Conservation (phyloP, 768 basidiomycete species). For the Tephrocybe sp. region DNA sequence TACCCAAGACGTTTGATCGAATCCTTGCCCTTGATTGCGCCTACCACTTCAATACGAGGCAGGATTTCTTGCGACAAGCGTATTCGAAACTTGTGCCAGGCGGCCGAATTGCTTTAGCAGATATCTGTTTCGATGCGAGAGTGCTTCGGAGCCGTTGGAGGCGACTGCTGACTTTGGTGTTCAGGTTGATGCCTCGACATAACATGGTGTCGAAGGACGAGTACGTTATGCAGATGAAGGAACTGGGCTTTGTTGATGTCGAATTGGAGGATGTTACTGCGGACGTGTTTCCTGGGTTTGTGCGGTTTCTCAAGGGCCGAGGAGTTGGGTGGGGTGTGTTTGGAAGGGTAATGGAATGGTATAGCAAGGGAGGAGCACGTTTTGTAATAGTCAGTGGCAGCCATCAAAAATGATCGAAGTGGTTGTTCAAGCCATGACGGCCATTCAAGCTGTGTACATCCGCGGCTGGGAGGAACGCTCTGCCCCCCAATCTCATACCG, state of each 20-base stretch:
- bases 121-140: constrained; percentile 50
- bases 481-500: constrained; percentile 74
- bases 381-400: constrained; percentile 50
- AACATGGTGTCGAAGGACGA: constrained; percentile 49
- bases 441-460: constrained; percentile 77
- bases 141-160: constrained; percentile 23
- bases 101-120: constrained; percentile 59
- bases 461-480: constrained; percentile 67
- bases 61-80: constrained; percentile 50
- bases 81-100: constrained; percentile 44
- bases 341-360: constrained; percentile 35
- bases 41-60: constrained; percentile 62
- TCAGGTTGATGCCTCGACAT: constrained; percentile 43
- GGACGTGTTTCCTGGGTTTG: constrained; percentile 61
- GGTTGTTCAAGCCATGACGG: constrained; percentile 45
- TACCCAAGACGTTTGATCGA: constrained; percentile 36
- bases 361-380: constrained; percentile 37
- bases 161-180: constrained; percentile 28
- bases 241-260: constrained; percentile 54
- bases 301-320: constrained; percentile 42
- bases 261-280: constrained; percentile 54
- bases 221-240: constrained; percentile 43
- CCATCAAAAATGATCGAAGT: constrained; percentile 1
- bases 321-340: constrained; percentile 47
- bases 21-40: constrained; percentile 69